A percentile compares a stretch with the other conserved stretches of the same genome.
Evolutionary conservation across 805 yeast species (phyloP).

Genomic region (Phaffomyces thermotolerans): DNA sequence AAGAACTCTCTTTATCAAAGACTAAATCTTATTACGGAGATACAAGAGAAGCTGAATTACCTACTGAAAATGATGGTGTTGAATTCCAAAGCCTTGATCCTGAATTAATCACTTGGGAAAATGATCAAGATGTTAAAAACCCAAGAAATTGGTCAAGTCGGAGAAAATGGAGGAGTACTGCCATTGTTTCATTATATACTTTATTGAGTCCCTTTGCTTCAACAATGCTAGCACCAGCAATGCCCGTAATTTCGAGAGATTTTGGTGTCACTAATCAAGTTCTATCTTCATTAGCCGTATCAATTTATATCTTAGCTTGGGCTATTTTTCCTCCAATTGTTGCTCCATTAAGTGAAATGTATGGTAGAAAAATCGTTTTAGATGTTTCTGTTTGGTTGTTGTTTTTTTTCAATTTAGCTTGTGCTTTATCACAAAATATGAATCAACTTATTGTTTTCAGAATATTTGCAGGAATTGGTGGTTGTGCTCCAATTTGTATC

Average conservation of each 20-base stretch:
- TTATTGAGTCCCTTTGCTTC: conserved; percentile 57
- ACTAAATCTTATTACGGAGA: conserved; percentile 13
- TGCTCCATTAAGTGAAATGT: conserved; percentile 56
- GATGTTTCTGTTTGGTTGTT: conserved; percentile 43
- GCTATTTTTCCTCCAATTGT: conserved; percentile 53
- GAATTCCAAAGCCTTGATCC: conserved; percentile 53
- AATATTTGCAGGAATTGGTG: conserved; percentile 59
- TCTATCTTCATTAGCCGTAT: conserved; percentile 41
- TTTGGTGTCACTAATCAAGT: conserved; percentile 36
- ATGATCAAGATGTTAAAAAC: conserved; percentile 49
- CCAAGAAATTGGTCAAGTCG: conserved; percentile 55
- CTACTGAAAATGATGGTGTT: conserved; percentile 37
- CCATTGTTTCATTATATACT: conserved; percentile 46
- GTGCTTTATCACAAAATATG: conserved; percentile 48
- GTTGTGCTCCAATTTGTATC: conserved; percentile 59
- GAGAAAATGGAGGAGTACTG: conserved; percentile 37
- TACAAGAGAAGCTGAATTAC: conserved; percentile 22
- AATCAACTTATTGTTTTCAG: conserved; percentile 53
- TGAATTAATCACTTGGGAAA: conserved; percentile 63
- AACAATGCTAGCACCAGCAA: conserved; percentile 56
- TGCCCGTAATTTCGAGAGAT: conserved; percentile 37
- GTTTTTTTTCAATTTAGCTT: conserved; percentile 45
- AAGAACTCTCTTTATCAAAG: not conserved
- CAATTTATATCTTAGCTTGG: conserved; percentile 59
- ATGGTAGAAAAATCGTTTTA: conserved; percentile 48